Evolutionary conservation across 495 filamentous ascomycete genomes (phyloP).

Genomic region (Xylaria grammica): DNA sequence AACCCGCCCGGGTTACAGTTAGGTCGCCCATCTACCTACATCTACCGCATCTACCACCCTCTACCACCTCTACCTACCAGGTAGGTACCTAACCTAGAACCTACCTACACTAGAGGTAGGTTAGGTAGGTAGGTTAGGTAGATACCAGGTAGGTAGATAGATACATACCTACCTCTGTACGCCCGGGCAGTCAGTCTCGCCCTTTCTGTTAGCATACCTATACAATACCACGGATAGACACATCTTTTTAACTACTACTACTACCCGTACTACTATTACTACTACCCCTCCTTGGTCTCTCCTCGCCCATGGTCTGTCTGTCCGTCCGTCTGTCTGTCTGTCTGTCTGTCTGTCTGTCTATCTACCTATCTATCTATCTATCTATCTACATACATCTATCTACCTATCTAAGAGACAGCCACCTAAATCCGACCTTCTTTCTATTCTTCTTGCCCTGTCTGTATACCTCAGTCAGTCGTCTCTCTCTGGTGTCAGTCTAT

Average conservation of each 20-base stretch:
- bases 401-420: neutral
- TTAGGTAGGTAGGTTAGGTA: too few species aligned
- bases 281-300: slow-evolving; percentile 8
- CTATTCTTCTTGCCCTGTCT: neutral
- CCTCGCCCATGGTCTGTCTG: slow-evolving; percentile 6
- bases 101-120: neutral
- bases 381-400: neutral
- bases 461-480: too few species aligned
- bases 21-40: neutral
- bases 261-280: too few species aligned
- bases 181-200: too few species aligned
- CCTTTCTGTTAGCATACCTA: too few species aligned
- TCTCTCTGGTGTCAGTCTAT: neutral
- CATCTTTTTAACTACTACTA: too few species aligned
- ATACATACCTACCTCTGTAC: too few species aligned
- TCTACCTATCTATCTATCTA: neutral
- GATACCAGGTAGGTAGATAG: too few species aligned
- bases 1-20: slow-evolving; percentile 5
- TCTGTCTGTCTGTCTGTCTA: neutral
- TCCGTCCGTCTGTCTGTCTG: slow-evolving; percentile 15
- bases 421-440: neutral
- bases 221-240: too few species aligned
- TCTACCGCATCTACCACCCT: neutral
- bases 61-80: neutral
- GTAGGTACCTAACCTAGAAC: slow-evolving; percentile 1